These are phyloP conservation scores for Phytophthora idaei DNA, from an alignment of 352 stramenopile genomes.

Conservation along the genomic window DNA sequence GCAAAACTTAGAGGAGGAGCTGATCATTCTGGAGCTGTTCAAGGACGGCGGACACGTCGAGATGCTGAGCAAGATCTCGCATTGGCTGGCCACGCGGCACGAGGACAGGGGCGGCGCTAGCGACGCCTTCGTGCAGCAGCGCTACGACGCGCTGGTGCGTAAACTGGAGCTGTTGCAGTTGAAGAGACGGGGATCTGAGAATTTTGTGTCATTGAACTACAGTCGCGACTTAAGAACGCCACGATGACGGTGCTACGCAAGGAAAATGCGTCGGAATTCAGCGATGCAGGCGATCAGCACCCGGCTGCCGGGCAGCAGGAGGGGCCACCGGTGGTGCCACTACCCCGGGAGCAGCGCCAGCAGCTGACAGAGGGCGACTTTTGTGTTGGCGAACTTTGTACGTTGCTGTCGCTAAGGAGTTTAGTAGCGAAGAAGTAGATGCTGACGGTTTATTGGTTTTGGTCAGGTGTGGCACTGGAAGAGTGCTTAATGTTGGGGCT, in stretches of 20 bases:
- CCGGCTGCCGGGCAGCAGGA: constrained; percentile 4
- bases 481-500: constrained; percentile 68
- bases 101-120: constrained; percentile 43
- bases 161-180: neutral
- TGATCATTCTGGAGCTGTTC: constrained; percentile 14
- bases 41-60: constrained; percentile 3
- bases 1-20: constrained; percentile 6
- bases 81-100: constrained; percentile 67
- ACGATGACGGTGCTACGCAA: constrained; percentile 61
- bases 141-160: constrained; percentile 70
- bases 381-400: constrained; percentile 70
- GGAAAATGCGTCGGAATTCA: constrained; percentile 32
- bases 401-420: constrained; percentile 14
- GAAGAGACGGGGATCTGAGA: neutral
- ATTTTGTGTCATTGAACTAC: constrained; percentile 6
- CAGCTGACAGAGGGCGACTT: constrained; percentile 58
- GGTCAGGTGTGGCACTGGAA: constrained; percentile 57
- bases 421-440: neutral
- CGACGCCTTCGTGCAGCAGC: constrained; percentile 55
- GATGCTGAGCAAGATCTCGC: constrained; percentile 71
- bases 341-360: constrained; percentile 26
- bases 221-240: constrained; percentile 75
- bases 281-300: constrained; percentile 14
- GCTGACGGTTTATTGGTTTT: constrained; percentile 5
- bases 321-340: constrained; percentile 3